These are phyloP conservation scores for Raffaelea ambrosiae DNA, from an alignment of 2,329 filamentous ascomycete species.

Conservation along the genomic window DNA sequence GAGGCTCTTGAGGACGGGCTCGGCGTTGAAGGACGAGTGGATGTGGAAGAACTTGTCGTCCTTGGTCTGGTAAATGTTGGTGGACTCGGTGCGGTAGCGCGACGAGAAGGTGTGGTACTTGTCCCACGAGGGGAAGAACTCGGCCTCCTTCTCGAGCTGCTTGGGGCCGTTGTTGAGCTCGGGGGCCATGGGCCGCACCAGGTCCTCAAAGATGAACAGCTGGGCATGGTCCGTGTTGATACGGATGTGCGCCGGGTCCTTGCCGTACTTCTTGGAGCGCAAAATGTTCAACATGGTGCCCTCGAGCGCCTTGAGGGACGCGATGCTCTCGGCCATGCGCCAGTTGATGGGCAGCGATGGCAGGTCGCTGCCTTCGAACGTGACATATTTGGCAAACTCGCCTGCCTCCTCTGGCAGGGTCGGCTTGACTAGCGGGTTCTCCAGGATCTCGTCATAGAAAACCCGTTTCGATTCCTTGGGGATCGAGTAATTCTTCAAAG, in stretches of 20 bases:
- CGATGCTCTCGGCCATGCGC: neutral
- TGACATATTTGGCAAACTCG: neutral
- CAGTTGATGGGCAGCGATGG: neutral
- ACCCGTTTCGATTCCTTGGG: neutral
- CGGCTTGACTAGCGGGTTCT: neutral
- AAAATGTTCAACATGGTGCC: neutral
- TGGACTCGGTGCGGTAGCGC: neutral
- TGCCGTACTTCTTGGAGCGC: neutral
- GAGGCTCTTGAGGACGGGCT: slow-evolving; percentile 30
- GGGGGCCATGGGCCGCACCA: neutral
- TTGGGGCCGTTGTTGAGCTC: neutral
- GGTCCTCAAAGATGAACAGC: neutral
- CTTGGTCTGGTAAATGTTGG: slow-evolving; percentile 3
- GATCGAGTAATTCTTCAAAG: neutral
- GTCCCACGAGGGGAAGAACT: neutral
- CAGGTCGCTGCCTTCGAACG: neutral
- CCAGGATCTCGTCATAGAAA: neutral
- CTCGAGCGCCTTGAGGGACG: neutral
- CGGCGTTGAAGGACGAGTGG: slow-evolving; percentile 28
- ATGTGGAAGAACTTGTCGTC: slow-evolving; percentile 34
- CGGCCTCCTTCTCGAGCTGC: neutral
- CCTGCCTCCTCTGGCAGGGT: neutral
- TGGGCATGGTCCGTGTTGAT: neutral
- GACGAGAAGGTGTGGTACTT: neutral
- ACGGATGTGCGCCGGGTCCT: neutral